Conservation (phyloP, 1,139 yeast genomes). For the Yamadazyma membranifaciens region DNA sequence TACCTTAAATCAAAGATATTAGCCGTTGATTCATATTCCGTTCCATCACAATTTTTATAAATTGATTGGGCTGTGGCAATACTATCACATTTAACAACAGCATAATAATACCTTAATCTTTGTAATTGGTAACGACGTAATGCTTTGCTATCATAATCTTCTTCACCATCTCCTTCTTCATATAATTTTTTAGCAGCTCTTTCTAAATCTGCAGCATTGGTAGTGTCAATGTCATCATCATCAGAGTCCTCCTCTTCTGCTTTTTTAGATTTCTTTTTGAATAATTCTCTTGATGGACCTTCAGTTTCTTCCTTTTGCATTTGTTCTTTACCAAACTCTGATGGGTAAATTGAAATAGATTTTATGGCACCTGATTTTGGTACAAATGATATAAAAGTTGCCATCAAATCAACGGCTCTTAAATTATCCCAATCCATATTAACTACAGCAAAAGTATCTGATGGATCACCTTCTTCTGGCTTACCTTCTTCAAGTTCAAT, state of each 20-base stretch:
- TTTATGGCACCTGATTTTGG: slow-evolving; percentile 72
- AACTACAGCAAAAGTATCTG: slow-evolving; percentile 81
- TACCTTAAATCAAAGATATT: slow-evolving; percentile 90
- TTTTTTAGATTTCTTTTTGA: slow-evolving; percentile 43
- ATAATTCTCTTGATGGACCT: slow-evolving; percentile 91
- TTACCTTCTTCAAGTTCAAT: slow-evolving; percentile 53
- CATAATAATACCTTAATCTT: slow-evolving; percentile 85
- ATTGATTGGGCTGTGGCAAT: slow-evolving; percentile 70
- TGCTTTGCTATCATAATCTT: slow-evolving; percentile 69
- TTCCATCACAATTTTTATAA: slow-evolving; percentile 86
- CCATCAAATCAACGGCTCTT: slow-evolving; percentile 81
- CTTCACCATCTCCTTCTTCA: slow-evolving; percentile 69
- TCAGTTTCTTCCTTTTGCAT: slow-evolving; percentile 87
- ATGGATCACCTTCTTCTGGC: slow-evolving; percentile 85
- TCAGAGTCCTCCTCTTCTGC: slow-evolving; percentile 27
- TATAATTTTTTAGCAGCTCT: slow-evolving; percentile 65
- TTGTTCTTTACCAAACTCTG: slow-evolving; percentile 91
- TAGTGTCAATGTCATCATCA: slow-evolving; percentile 44
- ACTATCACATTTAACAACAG: slow-evolving; percentile 84
- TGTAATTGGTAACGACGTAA: slow-evolving; percentile 82
- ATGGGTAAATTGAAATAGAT: slow-evolving; percentile 79
- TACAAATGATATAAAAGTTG: slow-evolving; percentile 83
- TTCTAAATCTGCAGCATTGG: slow-evolving; percentile 42
- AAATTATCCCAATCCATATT: slow-evolving; percentile 98
- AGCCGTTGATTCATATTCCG: slow-evolving; percentile 95